Evolutionary conservation across 2,329 filamentous ascomycete species (phyloP).

Genomic region (Cordyceps cicadae): DNA sequence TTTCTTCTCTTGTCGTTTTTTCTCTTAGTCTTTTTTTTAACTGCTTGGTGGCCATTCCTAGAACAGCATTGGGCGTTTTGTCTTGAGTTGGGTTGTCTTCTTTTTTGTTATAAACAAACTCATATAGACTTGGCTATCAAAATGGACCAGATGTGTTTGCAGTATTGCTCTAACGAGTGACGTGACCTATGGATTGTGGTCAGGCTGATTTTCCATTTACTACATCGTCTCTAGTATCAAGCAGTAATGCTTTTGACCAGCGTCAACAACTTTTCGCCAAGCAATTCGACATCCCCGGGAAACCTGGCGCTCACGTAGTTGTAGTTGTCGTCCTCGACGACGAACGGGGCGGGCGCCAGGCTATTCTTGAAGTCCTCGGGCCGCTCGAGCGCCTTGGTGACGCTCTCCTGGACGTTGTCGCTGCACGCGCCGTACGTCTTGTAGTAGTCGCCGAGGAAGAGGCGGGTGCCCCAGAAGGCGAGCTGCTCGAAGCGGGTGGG

Average conservation of each 20-base stretch:
- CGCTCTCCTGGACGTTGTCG: constrained; percentile 37
- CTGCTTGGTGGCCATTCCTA: not conserved
- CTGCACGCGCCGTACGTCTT: constrained; percentile 47
- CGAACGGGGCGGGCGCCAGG: constrained; percentile 35
- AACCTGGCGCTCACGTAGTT: constrained; percentile 39
- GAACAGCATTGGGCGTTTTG: not conserved
- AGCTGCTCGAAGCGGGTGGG: constrained; percentile 40
- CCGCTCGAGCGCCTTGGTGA: constrained; percentile 34
- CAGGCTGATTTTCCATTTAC: too few species aligned
- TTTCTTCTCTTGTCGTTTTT: constrained; percentile 13
- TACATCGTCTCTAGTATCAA: not conserved
- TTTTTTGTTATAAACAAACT: not conserved
- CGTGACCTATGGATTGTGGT: too few species aligned
- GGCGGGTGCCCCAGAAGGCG: constrained; percentile 40
- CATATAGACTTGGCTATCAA: constrained; percentile 6
- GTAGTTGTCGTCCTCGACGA: constrained; percentile 39
- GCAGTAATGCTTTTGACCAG: constrained; percentile 27
- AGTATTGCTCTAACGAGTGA: not conserved
- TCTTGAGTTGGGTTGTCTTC: not conserved
- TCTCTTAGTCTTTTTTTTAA: not conserved
- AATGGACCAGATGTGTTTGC: not conserved
- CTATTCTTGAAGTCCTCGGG: constrained; percentile 38
- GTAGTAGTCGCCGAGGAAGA: constrained; percentile 45
- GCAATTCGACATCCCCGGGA: constrained; percentile 34
- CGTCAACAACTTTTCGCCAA: constrained; percentile 34